Evolutionary conservation across 768 basidiomycete species (phyloP).

Genomic region (Pleurotus salmoneostramineus): DNA sequence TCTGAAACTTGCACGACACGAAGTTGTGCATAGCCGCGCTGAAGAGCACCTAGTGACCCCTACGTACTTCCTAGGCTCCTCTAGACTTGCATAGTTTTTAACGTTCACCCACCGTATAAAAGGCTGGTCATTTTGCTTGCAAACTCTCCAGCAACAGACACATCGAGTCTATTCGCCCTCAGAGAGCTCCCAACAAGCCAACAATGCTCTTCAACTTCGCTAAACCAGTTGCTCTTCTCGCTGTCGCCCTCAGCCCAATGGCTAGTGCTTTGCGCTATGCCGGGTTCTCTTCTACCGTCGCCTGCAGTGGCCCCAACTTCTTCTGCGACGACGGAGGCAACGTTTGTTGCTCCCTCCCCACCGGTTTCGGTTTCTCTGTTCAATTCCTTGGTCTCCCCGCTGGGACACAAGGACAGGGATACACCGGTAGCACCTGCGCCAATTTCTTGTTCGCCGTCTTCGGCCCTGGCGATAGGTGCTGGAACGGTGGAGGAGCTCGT

Average conservation of each 20-base stretch:
- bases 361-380: slow-evolving; percentile 5
- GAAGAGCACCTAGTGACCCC: not conserved
- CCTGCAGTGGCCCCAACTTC: slow-evolving; percentile 3
- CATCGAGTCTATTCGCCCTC: not conserved
- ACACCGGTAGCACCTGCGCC: slow-evolving; percentile 1
- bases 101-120: not conserved
- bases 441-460: slow-evolving; percentile 3
- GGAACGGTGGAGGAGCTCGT: slow-evolving; percentile 5
- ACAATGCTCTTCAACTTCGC: slow-evolving; percentile 1
- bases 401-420: slow-evolving; percentile 6
- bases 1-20: not conserved
- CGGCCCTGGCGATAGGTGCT: not conserved
- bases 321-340: slow-evolving; percentile 2
- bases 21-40: not conserved
- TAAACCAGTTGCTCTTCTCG: not conserved
- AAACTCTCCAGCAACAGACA: not conserved
- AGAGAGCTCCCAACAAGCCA: not conserved
- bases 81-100: not conserved
- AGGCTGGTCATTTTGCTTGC: not conserved
- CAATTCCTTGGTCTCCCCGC: slow-evolving; percentile 4
- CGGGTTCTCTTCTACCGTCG: slow-evolving; percentile 5
- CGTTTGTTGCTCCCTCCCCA: slow-evolving; percentile 4
- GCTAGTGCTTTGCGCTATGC: not conserved
- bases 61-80: not conserved
- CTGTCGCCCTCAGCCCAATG: slow-evolving; percentile 1